Conservation (phyloP, 306 rosid genomes). For the Glycine tomentella region DNA sequence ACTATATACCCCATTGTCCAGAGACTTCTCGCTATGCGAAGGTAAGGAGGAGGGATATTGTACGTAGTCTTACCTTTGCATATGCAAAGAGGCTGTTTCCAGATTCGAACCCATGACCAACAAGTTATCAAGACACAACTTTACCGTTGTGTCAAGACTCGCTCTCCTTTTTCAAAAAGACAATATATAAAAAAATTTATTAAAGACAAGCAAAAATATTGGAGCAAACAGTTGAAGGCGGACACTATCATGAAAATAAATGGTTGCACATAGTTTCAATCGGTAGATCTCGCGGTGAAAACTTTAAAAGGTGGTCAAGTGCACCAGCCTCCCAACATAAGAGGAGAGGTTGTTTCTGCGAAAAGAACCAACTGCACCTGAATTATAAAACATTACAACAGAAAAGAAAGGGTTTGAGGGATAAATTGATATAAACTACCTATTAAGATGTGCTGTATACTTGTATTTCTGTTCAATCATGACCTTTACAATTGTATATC, state of each 20-base stretch:
- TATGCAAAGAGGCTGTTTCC: too few species aligned
- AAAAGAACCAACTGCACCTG: constrained; percentile 6
- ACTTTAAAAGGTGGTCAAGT: neutral
- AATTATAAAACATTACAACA: constrained; percentile 8
- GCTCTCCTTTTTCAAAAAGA: too few species aligned
- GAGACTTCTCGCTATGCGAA: too few species aligned
- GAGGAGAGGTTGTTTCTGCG: neutral
- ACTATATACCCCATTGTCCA: too few species aligned
- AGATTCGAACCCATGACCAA: too few species aligned
- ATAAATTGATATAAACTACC: constrained; percentile 19
- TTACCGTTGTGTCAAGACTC: too few species aligned
- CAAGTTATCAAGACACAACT: too few species aligned
- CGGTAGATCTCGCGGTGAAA: neutral
- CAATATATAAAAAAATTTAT: neutral
- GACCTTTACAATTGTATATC: too few species aligned
- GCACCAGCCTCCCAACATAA: constrained; percentile 6
- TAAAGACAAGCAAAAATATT: too few species aligned
- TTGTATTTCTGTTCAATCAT: neutral
- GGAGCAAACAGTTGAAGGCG: too few species aligned
- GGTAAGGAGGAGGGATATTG: too few species aligned
- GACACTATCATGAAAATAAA: neutral
- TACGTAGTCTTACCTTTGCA: too few species aligned
- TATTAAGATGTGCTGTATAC: neutral
- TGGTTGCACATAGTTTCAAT: neutral
- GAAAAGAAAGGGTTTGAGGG: neutral